Percentiles rank a stretch among this genome's conserved stretches.
Evolutionary conservation across 345 rosid genomes (phyloP).

Genomic region (Corchorus olitorius): DNA sequence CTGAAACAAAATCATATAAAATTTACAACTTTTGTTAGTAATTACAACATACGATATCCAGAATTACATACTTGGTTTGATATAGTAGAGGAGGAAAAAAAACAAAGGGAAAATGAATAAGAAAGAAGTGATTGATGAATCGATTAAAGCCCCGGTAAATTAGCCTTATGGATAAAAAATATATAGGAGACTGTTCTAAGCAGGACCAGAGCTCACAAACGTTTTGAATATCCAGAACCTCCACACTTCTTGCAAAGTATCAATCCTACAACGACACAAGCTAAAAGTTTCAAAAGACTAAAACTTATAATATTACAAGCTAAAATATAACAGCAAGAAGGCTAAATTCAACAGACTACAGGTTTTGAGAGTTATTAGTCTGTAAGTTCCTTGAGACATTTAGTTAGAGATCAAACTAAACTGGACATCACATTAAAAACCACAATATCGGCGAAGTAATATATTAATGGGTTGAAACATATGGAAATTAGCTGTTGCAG

Average conservation of each 20-base stretch:
- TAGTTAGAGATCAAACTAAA: not conserved
- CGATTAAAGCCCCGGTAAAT: slow-evolving; percentile 22
- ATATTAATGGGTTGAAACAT: not conserved
- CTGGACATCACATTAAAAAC: not conserved
- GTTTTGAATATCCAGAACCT: slow-evolving; percentile 73
- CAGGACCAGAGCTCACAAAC: slow-evolving; percentile 39
- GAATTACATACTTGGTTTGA: not conserved
- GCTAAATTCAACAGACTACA: not conserved
- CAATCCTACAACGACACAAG: slow-evolving; percentile 42
- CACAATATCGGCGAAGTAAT: not conserved
- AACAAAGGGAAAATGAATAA: not conserved
- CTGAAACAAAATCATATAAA: not conserved
- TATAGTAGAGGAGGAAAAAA: not conserved
- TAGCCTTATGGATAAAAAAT: slow-evolving; percentile 21
- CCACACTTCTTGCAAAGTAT: slow-evolving; percentile 74
- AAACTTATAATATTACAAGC: not conserved
- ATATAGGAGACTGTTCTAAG: slow-evolving; percentile 1
- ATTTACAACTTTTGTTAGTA: slow-evolving; percentile 7
- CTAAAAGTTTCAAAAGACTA: too few relatives aligned
- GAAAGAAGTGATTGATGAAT: not conserved
- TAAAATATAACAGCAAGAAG: not conserved
- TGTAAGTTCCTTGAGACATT: not conserved
- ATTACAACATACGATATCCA: not conserved
- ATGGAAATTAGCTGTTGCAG: not conserved
- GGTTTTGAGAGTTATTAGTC: not conserved